A percentile compares a stretch with the other conserved stretches of the same genome.
Conservation (phyloP, 768 basidiomycete genomes). For the Russula olivacea region DNA sequence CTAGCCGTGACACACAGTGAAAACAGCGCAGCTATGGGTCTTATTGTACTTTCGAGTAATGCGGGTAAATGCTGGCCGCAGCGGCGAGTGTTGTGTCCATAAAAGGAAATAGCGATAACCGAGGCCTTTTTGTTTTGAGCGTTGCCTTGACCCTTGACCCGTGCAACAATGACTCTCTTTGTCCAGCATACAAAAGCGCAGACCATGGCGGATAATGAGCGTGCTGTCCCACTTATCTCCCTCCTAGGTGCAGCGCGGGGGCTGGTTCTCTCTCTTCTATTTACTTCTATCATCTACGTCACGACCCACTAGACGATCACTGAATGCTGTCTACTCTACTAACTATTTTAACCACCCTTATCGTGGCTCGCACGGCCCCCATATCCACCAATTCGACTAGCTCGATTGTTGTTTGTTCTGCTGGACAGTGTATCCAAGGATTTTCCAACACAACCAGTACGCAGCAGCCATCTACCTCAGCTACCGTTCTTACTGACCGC, state of each 20-base stretch:
- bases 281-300: conserved; percentile 4
- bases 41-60: too few relatives aligned
- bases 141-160: background rate
- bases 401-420: conserved; percentile 69
- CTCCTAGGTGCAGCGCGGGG: conserved; percentile 1
- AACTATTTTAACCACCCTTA: background rate
- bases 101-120: conserved; percentile 6
- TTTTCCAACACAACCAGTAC: conserved; percentile 62
- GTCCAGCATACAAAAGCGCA: conserved; percentile 10
- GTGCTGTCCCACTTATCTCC: background rate
- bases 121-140: background rate
- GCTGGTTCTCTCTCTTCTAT: conserved; percentile 8
- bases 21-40: too few relatives aligned
- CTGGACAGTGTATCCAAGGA: conserved; percentile 83
- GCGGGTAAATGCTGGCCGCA: background rate
- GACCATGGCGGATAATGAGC: background rate
- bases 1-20: too few relatives aligned
- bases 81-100: conserved; percentile 6
- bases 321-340: conserved; percentile 17
- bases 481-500: background rate
- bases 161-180: background rate
- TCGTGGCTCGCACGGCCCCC: background rate
- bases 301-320: conserved; percentile 6
- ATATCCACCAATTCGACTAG: conserved; percentile 35
- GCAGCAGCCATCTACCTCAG: conserved; percentile 32